phyloP scores from a whole-genome alignment of 78 protist species.

The Dictyostelium purpureum region DNA sequence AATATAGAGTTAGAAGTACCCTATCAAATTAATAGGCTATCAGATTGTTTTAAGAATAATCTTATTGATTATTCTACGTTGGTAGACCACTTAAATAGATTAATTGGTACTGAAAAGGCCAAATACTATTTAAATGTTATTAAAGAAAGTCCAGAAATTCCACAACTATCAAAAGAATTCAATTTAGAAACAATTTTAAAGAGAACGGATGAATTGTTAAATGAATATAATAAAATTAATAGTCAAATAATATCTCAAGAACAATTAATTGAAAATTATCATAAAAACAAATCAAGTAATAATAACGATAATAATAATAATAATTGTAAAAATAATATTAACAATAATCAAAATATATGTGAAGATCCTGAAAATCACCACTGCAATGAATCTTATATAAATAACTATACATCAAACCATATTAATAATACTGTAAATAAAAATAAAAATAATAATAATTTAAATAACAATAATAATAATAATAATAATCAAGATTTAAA shows the following conservation, averaged over 20 bases:
- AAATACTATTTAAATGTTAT: not conserved
- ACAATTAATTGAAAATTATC: not conserved
- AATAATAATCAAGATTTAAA: not conserved
- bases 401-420: too few species aligned
- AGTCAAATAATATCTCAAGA: not conserved
- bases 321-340: not conserved
- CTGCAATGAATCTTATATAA: not conserved
- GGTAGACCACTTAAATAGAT: not conserved
- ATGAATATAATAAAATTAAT: not conserved
- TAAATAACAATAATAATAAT: not conserved
- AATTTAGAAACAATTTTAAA: not conserved
- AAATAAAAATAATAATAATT: too few species aligned
- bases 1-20: slow-evolving; percentile 1
- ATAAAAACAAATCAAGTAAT: not conserved
- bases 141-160: not conserved
- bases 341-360: not conserved
- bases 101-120: not conserved
- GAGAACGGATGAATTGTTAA: not conserved
- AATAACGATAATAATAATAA: not conserved
- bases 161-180: not conserved
- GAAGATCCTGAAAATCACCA: not conserved
- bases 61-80: not conserved
- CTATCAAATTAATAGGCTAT: not conserved
- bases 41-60: not conserved
- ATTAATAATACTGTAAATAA: too few species aligned